Evolutionary conservation across 2,329 filamentous ascomycete species (phyloP), one percentile per base, ranked within the genome.

Genomic region (Botrytis byssoidea): DNA sequence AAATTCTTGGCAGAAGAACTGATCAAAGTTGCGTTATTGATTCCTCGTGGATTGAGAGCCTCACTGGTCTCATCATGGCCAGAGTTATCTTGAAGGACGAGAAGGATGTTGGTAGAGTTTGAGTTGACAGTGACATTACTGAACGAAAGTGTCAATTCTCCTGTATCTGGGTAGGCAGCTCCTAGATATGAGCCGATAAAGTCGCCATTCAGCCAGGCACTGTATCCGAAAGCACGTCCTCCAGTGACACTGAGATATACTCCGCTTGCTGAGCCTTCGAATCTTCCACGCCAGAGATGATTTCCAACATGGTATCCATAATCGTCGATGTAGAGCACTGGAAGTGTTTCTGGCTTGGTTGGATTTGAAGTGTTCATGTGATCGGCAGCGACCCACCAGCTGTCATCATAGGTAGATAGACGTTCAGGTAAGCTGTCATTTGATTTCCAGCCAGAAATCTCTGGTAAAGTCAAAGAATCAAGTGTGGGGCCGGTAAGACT

Each of bases 1-100:
- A 74, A 75, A 29, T 69, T 71, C 44, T 59, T 60, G 18, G 61
- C 22, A 32, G 40, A 46, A 4, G 65, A 35, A 0, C 83, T 83
- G n/a, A 86, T 63, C 0, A 88, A 83, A 1, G 84, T 86, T 0
- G 86, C 87, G 40, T 85, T 85, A 48, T 83, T 82, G 75, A 89
- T 88, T 10, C 87, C 87, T 63, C 86, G 81, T 12, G 85, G 83
- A 22, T 85, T 83, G 14, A 85, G 81, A 9, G 86, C 86, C 0
- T 81, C 83, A 0, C 83, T 82, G 0, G 84, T 85, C 35, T 88
- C 83, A 64, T 89, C 88, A 77, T 90, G 88, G 14, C 89, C 88
- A 14, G 86, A 88, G 80, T 90, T 85, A 76, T 90, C 87, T 79
- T 89, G 86, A 29, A 89, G 81, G 7, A 89, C 80, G 20, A 89